Evolutionary conservation across 805 yeast genomes (phyloP), one percentile per base, ranked within the genome.

Genomic region (Wickerhamomyces bovis): DNA sequence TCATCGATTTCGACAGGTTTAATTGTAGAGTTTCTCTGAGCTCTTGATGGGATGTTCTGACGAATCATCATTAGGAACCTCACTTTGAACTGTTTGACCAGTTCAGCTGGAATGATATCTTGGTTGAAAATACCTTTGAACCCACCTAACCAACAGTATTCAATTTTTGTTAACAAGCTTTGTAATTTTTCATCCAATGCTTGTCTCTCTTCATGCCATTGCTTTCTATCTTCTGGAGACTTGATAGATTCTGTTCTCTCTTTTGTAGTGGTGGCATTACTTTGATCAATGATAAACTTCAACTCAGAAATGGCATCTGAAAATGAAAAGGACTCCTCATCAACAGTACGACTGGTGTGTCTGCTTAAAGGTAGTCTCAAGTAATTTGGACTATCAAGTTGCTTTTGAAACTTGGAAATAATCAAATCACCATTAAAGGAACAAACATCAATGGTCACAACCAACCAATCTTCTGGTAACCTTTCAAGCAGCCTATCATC

Each of bases 141-240:
- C 0, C 92, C 95, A 13, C 92, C 89, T 33, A 92, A 66, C 90
- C 97, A 87, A 46, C 69, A 66, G 20, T 62, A 61, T 45, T 88
- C 92, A 9, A 87, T 73, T 28, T 69, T 68, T 1, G 61, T 55
- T n/a, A 92, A 60, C n/a, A 89, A 62, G 2, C 62, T 63, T 36
- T 73, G 62, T 44, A 92, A 58, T 41, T 73, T 63, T 10, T 68
- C 61, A 61, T 92, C 97, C 16, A 89, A 66, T 0, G 63, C 65
- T 46, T 77, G 78, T 42, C 97, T 68, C 25, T 68, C 67, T 38
- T 72, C 71, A 96, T 97, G 94, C 97, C 97, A 92, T 8, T 67
- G 52, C 41, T 72, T 74, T 43, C 89, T 71, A 26, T 81, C 84
- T 38, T 80, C 83, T 40, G 75, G 71, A 0, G 88, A 73, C 4